A percentile compares a stretch with the other conserved stretches of the same genome.
These are phyloP conservation scores for Athelia psychrophila DNA, from an alignment of 1,284 basidiomycete genomes.

Conservation along the genomic window DNA sequence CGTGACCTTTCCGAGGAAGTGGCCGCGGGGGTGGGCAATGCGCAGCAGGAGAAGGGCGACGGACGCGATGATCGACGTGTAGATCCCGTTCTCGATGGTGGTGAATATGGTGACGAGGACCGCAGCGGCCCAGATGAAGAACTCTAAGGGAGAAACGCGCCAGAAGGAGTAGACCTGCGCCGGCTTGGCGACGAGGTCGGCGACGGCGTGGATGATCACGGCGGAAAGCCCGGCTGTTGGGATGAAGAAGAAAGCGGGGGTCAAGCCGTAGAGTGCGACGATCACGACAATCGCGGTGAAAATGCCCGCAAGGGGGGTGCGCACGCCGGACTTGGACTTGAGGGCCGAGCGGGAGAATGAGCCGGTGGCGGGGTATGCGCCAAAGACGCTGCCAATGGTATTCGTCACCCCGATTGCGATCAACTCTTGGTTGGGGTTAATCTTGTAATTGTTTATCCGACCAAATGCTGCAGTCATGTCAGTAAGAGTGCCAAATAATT, in stretches of 20 bases:
- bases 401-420: conserved; percentile 98
- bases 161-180: conserved; percentile 90
- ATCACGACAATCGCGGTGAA: conserved; percentile 88
- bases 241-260: conserved; percentile 88
- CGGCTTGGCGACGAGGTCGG: conserved; percentile 88
- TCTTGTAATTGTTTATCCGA: conserved; percentile 95
- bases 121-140: conserved; percentile 86
- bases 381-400: conserved; percentile 81
- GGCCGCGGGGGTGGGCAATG: conserved; percentile 87
- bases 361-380: conserved; percentile 95
- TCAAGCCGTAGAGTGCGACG: conserved; percentile 92
- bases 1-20: conserved; percentile 83
- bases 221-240: conserved; percentile 81
- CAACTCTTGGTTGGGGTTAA: conserved; percentile 96
- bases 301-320: conserved; percentile 91
- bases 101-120: conserved; percentile 90
- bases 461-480: conserved; percentile 72
- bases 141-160: conserved; percentile 92
- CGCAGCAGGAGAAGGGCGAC: conserved; percentile 85
- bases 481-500: background rate
- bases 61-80: conserved; percentile 84
- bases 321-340: conserved; percentile 94
- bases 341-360: conserved; percentile 97
- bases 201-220: conserved; percentile 95
- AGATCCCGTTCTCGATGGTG: conserved; percentile 93